Conservation (phyloP, 768 basidiomycete species). For the Mrakia blollopis region DNA sequence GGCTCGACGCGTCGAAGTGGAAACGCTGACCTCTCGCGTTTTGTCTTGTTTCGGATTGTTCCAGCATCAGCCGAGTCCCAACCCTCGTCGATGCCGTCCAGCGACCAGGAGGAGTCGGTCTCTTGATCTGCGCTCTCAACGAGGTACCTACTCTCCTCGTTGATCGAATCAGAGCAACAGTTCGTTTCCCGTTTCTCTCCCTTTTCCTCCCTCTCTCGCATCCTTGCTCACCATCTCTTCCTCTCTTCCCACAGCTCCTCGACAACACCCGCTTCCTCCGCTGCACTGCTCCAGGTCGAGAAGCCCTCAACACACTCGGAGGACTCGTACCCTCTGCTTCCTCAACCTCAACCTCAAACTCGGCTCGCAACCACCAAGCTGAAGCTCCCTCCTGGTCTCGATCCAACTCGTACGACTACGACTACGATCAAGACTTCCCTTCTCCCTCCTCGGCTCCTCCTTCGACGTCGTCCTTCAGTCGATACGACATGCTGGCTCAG, state of each 20-base stretch:
- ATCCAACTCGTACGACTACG: not conserved
- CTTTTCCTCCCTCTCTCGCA: not conserved
- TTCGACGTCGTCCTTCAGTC: no score
- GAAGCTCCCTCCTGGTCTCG: not conserved
- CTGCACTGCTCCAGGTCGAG: slow-evolving; percentile 7
- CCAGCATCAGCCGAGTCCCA: not conserved
- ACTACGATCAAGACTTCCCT: not conserved
- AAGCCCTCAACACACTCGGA: not conserved
- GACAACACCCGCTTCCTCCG: not conserved
- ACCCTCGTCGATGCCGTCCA: slow-evolving; percentile 3
- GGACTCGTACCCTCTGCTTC: not conserved
- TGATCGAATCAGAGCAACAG: not conserved
- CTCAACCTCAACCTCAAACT: not conserved
- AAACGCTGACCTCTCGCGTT: not conserved
- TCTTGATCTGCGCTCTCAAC: not conserved
- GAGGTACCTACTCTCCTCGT: not conserved
- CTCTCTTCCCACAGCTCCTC: not conserved
- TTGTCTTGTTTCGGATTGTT: not conserved
- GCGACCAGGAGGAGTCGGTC: not conserved
- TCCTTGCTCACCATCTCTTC: not conserved
- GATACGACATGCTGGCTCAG: no score
- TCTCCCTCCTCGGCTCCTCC: no score
- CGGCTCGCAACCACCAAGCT: not conserved
- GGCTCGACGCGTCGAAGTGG: no score
- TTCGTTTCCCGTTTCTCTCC: not conserved